Evolutionary conservation across 1,284 basidiomycete species (phyloP).

Genomic region (Papiliotrema flavescens): DNA sequence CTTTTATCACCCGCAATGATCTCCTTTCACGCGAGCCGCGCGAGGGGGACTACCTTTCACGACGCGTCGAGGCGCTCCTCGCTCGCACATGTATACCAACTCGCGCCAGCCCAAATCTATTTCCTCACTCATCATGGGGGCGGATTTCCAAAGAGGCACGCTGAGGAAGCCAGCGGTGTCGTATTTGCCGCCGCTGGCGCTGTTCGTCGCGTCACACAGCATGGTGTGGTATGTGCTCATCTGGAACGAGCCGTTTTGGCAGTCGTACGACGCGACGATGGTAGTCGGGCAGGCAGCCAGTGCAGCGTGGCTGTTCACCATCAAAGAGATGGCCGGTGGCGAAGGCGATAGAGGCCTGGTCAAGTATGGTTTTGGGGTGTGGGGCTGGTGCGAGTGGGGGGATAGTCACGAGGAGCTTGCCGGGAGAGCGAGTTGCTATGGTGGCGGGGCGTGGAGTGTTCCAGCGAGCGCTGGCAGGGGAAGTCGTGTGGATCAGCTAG

Average conservation of each 20-base stretch:
- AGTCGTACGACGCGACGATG: background rate
- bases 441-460: conserved; percentile 3
- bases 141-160: background rate
- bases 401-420: background rate
- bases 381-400: conserved; percentile 11
- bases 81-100: no score
- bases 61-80: no score
- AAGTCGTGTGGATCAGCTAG: background rate
- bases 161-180: background rate
- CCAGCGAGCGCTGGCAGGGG: background rate
- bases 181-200: background rate
- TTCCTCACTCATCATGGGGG: no score
- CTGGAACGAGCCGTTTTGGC: background rate
- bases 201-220: background rate
- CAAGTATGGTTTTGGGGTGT: conserved; percentile 10
- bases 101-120: no score
- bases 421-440: background rate
- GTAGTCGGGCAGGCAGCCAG: background rate
- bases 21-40: no score
- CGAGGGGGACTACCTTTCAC: no score
- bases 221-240: background rate
- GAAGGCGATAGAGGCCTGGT: background rate
- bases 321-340: background rate
- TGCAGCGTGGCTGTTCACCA: conserved; percentile 5
- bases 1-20: no score